phyloP scores from a whole-genome alignment of 2,329 filamentous ascomycete genomes.

The Didymella sp. region DNA sequence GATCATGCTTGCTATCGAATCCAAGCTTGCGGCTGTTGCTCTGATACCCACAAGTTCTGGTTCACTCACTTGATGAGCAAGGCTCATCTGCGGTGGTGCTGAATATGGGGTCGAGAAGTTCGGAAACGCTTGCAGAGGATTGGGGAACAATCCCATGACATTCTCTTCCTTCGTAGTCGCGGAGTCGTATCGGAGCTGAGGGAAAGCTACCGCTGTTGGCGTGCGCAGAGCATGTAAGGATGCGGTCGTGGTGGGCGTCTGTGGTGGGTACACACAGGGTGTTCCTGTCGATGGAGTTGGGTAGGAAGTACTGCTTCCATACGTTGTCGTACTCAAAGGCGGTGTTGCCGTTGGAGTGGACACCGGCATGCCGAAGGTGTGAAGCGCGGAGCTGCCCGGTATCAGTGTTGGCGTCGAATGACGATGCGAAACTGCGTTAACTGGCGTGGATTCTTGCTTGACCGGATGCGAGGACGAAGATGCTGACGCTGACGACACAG shows the following conservation, averaged over 20 bases:
- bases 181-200: slow-evolving; percentile 19
- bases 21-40: slow-evolving; percentile 39
- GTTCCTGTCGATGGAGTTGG: slow-evolving; percentile 37
- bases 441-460: slow-evolving; percentile 37
- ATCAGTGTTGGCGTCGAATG: slow-evolving; percentile 44
- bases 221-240: slow-evolving; percentile 32
- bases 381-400: slow-evolving; percentile 32
- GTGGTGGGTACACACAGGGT: slow-evolving; percentile 12
- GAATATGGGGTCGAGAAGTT: slow-evolving; percentile 30
- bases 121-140: slow-evolving; percentile 39
- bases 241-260: slow-evolving; percentile 26
- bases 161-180: slow-evolving; percentile 28
- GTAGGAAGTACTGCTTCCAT: slow-evolving; percentile 33
- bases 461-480: slow-evolving; percentile 46
- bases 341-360: slow-evolving; percentile 34
- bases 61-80: slow-evolving; percentile 43
- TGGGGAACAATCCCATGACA: slow-evolving; percentile 42
- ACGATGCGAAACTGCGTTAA: slow-evolving; percentile 32
- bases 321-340: slow-evolving; percentile 28
- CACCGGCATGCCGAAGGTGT: slow-evolving; percentile 35
- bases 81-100: slow-evolving; percentile 17
- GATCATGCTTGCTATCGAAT: slow-evolving; percentile 49
- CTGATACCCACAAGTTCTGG: slow-evolving; percentile 47
- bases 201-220: slow-evolving; percentile 29
- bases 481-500: slow-evolving; percentile 45